Percentiles rank a stretch among this genome's conserved stretches.
These are phyloP conservation scores for Mycena leptocephala DNA, from an alignment of 768 basidiomycete species.

Conservation along the genomic window DNA sequence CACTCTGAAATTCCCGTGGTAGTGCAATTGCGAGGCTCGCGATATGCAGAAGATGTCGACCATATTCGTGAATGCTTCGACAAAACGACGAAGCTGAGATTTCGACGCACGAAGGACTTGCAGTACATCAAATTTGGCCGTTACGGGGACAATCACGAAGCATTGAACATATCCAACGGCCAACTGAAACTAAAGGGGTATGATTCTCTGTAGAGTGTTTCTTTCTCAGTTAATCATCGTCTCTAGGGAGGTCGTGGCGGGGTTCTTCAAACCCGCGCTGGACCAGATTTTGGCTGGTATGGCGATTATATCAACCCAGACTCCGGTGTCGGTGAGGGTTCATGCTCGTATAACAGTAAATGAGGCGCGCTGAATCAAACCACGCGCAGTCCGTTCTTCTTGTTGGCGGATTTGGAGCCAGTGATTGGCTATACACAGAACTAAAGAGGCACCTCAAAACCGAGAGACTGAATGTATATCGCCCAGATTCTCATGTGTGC, in stretches of 20 bases:
- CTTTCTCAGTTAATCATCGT: too few species aligned
- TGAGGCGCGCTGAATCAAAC: not conserved
- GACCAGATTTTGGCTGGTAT: conserved; percentile 54
- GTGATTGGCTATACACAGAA: conserved; percentile 66
- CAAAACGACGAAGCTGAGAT: too few species aligned
- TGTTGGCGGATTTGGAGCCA: conserved; percentile 74
- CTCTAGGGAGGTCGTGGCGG: conserved; percentile 51
- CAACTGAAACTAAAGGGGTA: too few species aligned
- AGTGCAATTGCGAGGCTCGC: too few species aligned
- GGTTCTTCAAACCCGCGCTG: conserved; percentile 57
- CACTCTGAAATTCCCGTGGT: conserved; percentile 56
- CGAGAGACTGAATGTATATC: conserved; percentile 63
- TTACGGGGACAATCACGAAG: conserved; percentile 56
- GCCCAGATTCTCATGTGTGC: conserved; percentile 68
- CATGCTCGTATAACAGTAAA: too few species aligned
- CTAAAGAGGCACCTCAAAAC: conserved; percentile 57
- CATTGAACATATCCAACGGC: conserved; percentile 60
- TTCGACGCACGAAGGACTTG: conserved; percentile 52
- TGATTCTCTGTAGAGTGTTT: conserved; percentile 41
- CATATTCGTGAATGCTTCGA: too few species aligned
- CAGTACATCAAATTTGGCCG: conserved; percentile 67
- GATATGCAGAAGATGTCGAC: too few species aligned
- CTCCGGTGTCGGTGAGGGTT: conserved; percentile 46
- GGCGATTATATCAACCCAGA: conserved; percentile 50
- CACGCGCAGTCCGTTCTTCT: conserved; percentile 61